Percentiles rank a stretch among this genome's conserved stretches.
Conservation (phyloP, 352 stramenopile species). For the Peronosclerospora sorghi region DNA sequence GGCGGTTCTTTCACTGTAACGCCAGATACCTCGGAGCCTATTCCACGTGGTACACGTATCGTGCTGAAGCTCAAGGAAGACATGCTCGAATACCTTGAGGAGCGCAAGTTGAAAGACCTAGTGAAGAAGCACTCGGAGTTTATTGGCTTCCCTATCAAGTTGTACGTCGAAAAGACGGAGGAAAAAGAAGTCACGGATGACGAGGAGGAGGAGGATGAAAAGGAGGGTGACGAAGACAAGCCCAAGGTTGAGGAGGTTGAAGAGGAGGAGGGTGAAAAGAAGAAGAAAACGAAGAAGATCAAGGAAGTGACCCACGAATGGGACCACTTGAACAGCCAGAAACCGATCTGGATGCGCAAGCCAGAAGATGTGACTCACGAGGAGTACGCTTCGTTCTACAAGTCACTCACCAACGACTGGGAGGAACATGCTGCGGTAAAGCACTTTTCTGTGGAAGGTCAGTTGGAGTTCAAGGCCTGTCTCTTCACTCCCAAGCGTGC, state of each 20-base stretch:
- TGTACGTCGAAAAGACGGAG: conserved; percentile 99
- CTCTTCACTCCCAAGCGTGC: conserved; percentile 98
- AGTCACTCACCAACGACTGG: conserved; percentile 99
- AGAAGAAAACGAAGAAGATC: conserved; percentile 97
- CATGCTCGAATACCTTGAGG: conserved; percentile 98
- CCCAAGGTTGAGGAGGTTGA: conserved; percentile 95
- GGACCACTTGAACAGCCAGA: conserved; percentile 99
- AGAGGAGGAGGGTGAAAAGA: conserved; percentile 95
- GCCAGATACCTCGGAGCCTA: conserved; percentile 77
- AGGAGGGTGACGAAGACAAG: conserved; percentile 93
- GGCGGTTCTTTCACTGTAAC: conserved; percentile 96
- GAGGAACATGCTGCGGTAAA: conserved; percentile 96
- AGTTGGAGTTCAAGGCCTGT: conserved; percentile 98
- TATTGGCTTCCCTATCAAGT: conserved; percentile 99
- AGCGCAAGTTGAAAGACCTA: conserved; percentile 97
- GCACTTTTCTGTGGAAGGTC: conserved; percentile 99
- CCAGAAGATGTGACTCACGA: conserved; percentile 98
- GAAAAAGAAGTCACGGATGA: conserved; percentile 99
- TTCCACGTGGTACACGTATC: conserved; percentile 91
- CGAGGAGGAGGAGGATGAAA: conserved; percentile 94
- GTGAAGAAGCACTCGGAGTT: conserved; percentile 99
- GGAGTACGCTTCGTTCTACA: conserved; percentile 99
- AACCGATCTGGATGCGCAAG: conserved; percentile 99
- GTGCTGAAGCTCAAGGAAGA: conserved; percentile 98
- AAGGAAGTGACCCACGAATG: conserved; percentile 98